Percentiles rank a stretch among this genome's conserved stretches.
Conservation (phyloP, 2,329 filamentous ascomycete species). For the Botrytis porri region DNA sequence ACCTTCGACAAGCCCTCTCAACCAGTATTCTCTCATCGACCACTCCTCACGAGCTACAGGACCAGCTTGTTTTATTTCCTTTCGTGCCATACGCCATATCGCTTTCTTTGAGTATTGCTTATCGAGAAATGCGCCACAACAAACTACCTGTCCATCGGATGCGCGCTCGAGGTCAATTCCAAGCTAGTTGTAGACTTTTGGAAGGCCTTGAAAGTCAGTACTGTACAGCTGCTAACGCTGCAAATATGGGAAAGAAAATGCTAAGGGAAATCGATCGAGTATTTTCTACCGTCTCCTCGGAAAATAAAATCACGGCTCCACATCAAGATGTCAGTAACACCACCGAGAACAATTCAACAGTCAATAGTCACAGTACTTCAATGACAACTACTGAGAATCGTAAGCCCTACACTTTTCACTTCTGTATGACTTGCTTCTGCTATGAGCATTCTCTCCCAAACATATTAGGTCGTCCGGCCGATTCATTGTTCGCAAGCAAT, state of each 20-base stretch:
- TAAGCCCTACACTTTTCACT: background rate
- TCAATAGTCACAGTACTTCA: background rate
- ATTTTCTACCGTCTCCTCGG: constrained; percentile 21
- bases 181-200: constrained; percentile 52
- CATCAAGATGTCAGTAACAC: background rate
- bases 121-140: constrained; percentile 62
- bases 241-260: constrained; percentile 31
- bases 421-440: background rate
- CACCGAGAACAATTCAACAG: background rate
- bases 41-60: constrained; percentile 36
- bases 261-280: constrained; percentile 33
- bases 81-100: constrained; percentile 61
- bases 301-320: background rate
- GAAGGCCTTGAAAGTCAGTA: constrained; percentile 55
- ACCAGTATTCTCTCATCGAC: constrained; percentile 26
- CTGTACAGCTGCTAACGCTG: constrained; percentile 47
- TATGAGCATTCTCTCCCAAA: background rate
- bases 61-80: constrained; percentile 48
- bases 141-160: constrained; percentile 56
- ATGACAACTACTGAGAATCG: background rate
- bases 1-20: constrained; percentile 29
- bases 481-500: background rate
- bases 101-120: constrained; percentile 59
- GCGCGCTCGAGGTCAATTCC: constrained; percentile 54
- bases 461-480: background rate